phyloP scores from a whole-genome alignment of 129 eudicot species.

The Escallonia herrerae region DNA sequence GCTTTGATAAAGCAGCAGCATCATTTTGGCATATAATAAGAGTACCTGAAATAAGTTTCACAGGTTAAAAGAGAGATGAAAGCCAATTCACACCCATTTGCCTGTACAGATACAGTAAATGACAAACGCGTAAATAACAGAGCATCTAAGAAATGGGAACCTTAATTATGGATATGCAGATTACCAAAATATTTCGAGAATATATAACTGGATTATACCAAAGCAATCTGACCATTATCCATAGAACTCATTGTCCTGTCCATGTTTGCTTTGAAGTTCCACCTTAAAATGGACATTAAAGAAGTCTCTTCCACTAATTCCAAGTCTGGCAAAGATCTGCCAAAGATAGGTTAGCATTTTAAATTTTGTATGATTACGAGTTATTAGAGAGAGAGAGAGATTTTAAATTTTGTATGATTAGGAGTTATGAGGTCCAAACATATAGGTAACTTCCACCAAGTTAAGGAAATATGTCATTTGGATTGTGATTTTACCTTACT shows the following conservation, averaged over 20 bases:
- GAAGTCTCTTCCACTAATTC: conserved; percentile 58
- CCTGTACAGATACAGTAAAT: conserved; percentile 27
- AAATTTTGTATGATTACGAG: conserved; percentile 3
- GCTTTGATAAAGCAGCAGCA: background rate
- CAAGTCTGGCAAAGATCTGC: conserved; percentile 80
- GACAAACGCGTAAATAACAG: background rate
- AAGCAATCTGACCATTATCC: conserved; percentile 53
- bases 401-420: too few species aligned
- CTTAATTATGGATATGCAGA: too few species aligned
- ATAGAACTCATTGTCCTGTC: conserved; percentile 58
- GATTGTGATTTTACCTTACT: conserved; percentile 44
- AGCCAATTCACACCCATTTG: conserved; percentile 69
- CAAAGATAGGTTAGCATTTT: conserved; percentile 11
- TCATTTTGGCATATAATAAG: background rate
- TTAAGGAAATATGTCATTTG: background rate
- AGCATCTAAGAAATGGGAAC: background rate
- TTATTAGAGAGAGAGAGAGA: too few species aligned
- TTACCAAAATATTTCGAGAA: background rate
- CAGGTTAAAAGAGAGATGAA: conserved; percentile 50
- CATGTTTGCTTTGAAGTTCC: conserved; percentile 83
- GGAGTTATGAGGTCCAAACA: too few species aligned
- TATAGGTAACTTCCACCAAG: background rate
- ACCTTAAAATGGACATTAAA: conserved; percentile 60
- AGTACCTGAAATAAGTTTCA: conserved; percentile 56
- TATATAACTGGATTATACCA: conserved; percentile 39